Base-by-base conservation (phyloP, 495 filamentous ascomycete species). In the Xylaria palmicola region DNA sequence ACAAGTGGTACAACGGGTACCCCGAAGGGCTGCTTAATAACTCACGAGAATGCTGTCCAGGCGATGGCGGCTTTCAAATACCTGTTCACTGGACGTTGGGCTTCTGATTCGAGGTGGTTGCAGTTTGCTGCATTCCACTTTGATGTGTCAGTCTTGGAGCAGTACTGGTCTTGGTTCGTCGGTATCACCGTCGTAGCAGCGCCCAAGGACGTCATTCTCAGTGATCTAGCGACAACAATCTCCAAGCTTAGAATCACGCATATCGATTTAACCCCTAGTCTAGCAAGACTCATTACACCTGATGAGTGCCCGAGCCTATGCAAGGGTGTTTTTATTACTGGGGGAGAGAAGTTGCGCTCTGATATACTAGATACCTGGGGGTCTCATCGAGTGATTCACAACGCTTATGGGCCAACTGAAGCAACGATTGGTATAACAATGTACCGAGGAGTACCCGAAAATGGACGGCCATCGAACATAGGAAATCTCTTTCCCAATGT, bases 111-210 rank as follows among this genome's bases (percentile, higher is more conserved):
- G 1, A 81, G 86, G 47, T 94, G 89, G 85, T 77, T 96, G 13
- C 91, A 96, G 70, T 96, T 96, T 66, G 91, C 91, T 6, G 91
- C 90, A 0, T 89, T 92, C 55, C 90, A 93, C 69, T 96, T 96
- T 60, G 91, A 96, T 65, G 91, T 94, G 20, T 91, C 88, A 27
- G 89, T 94, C 6, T 77, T 94, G 15, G 91, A 96, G 70, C 90
- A 93, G 64, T 95, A 89, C 71, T 94, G 90, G 90, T 91, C 84
- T 49, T 95, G 91, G 91, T 90, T 84, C 47, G 87, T 91, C 10
- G 90, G 91, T 6, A 90, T 94, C 43, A 86, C 87, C 9, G 84
- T 94, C 5, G 87, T 90, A 1, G 88, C 89, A 15, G 90, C 88
- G 3, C 88, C 90, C 0, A 81, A 87, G 60, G 90, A 94, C 67